A percentile compares a stretch with the other conserved stretches of the same genome.
phyloP scores from a whole-genome alignment of 192 early-diverging fungal genomes.

The Backusella psychrophila region DNA sequence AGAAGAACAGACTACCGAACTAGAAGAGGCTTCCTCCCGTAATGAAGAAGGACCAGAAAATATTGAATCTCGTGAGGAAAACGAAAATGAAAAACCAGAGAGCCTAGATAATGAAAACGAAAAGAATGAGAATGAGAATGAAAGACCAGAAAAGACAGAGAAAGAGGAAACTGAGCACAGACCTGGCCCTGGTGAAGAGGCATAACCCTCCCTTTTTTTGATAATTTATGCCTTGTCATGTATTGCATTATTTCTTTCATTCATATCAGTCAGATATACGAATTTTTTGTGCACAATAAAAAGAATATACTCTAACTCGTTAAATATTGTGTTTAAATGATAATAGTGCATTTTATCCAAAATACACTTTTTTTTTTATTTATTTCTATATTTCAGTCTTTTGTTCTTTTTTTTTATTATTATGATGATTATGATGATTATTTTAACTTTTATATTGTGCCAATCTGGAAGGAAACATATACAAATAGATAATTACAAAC shows the following conservation, averaged over 20 bases:
- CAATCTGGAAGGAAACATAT: conserved; percentile 4
- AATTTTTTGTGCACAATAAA: not conserved
- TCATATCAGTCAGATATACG: not conserved
- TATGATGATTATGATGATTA: not conserved
- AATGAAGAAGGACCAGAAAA: not conserved
- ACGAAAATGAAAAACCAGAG: not conserved
- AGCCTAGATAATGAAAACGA: not conserved
- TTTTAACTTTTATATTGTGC: conserved; percentile 4
- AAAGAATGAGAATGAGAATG: not conserved
- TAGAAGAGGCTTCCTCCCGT: not conserved
- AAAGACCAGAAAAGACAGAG: not conserved
- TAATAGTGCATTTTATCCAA: not conserved
- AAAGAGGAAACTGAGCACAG: not conserved
- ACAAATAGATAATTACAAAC: not conserved
- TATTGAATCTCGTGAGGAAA: not conserved
- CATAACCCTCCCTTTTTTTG: not conserved
- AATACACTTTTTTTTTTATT: not conserved
- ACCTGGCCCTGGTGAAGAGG: not conserved
- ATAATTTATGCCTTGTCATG: not conserved
- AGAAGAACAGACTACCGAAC: not conserved
- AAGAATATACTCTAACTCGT: not conserved
- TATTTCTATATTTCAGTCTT: not conserved
- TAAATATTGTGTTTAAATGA: not conserved
- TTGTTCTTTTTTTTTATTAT: not conserved
- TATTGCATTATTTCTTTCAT: not conserved